Percentiles rank a stretch among this genome's conserved stretches.
These are phyloP conservation scores for Myotisia sp. DNA, from an alignment of 2,329 filamentous ascomycete species.

Conservation along the genomic window DNA sequence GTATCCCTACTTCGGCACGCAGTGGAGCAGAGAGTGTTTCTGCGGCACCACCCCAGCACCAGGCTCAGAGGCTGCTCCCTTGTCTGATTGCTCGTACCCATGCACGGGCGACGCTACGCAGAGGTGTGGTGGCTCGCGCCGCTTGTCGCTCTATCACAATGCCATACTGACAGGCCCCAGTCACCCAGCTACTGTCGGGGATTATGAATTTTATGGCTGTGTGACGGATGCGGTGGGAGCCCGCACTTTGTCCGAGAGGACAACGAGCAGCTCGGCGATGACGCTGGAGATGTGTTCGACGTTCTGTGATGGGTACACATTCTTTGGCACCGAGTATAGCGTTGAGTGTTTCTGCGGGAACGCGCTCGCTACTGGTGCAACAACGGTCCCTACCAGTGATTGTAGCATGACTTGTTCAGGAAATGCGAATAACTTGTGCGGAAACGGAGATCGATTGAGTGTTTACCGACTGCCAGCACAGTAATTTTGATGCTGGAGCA, in stretches of 20 bases:
- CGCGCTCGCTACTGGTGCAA: neutral
- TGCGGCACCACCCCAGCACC: neutral
- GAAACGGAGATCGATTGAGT: too few relatives aligned
- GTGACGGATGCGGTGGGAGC: neutral
- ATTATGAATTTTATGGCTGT: slow-evolving; percentile 1
- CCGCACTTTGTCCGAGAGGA: neutral
- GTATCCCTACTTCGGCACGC: neutral
- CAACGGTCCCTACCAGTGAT: neutral
- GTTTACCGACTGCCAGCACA: too few relatives aligned
- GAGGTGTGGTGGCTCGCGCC: too few relatives aligned
- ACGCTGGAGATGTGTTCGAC: neutral
- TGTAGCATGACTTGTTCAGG: neutral
- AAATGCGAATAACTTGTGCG: too few relatives aligned
- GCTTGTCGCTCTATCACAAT: too few relatives aligned
- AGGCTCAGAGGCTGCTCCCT: neutral
- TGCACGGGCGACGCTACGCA: too few relatives aligned
- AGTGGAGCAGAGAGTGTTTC: neutral
- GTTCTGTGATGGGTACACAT: slow-evolving; percentile 1
- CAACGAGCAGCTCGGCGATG: neutral
- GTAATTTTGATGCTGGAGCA: too few relatives aligned
- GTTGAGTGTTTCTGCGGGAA: neutral
- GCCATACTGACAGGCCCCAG: neutral
- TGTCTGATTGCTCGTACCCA: too few relatives aligned
- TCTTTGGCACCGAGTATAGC: neutral
- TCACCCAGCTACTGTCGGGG: neutral